Conservation (phyloP, 176 grass and related monocot species). For the Aegilops speltoides region DNA sequence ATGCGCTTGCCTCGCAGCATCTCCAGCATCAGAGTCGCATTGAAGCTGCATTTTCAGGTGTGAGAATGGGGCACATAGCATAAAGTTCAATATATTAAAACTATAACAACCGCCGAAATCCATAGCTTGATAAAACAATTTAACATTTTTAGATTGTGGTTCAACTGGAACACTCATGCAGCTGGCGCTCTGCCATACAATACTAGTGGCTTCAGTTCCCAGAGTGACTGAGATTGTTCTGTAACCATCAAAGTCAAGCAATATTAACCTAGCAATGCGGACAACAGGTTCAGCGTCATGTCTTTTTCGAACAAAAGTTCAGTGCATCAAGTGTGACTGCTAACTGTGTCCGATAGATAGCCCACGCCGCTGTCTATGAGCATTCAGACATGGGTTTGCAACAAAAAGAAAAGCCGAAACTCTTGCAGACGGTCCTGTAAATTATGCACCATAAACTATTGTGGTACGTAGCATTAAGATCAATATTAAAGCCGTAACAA, state of each 20-base stretch:
- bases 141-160: background rate
- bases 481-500: too few species aligned
- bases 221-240: background rate
- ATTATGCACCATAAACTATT: too few species aligned
- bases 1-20: slow-evolving; percentile 83
- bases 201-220: background rate
- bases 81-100: background rate
- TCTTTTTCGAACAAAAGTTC: background rate
- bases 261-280: background rate
- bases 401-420: background rate
- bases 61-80: background rate
- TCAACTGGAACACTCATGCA: too few species aligned
- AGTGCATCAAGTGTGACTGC: background rate
- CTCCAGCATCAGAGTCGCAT: slow-evolving; percentile 81
- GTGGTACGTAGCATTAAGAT: too few species aligned
- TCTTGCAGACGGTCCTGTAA: background rate
- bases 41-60: slow-evolving; percentile 49
- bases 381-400: background rate
- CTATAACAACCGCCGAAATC: background rate
- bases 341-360: too few species aligned
- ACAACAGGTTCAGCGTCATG: background rate
- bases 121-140: background rate
- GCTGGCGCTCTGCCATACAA: background rate
- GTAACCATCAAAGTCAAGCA: too few species aligned
- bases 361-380: background rate